phyloP scores from a whole-genome alignment of 164 flowering plant genomes.

The Piper longum region DNA sequence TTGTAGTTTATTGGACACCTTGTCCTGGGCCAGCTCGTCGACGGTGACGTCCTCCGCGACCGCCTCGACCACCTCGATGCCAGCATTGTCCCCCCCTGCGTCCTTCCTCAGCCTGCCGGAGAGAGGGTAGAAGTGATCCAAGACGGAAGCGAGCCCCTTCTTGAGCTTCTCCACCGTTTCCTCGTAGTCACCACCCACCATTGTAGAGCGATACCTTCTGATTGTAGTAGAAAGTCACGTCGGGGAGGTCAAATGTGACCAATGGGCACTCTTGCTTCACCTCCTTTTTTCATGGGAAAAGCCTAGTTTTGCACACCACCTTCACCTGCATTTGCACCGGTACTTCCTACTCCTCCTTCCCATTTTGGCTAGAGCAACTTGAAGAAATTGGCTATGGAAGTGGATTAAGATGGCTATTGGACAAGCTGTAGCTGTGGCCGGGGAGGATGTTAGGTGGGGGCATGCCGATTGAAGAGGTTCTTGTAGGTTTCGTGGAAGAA shows the following conservation, averaged over 20 bases:
- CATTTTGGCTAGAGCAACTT: not conserved
- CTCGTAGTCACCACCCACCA: constrained; percentile 28
- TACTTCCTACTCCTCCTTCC: constrained; percentile 2
- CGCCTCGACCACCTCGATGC: constrained; percentile 64
- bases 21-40: constrained; percentile 47
- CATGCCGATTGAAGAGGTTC: not conserved
- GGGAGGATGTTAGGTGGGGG: not conserved
- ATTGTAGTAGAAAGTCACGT: constrained; percentile 81
- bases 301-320: constrained; percentile 21
- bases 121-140: constrained; percentile 64
- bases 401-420: not conserved
- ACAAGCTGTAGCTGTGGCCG: not conserved
- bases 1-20: constrained; percentile 34
- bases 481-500: not conserved
- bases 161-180: constrained; percentile 45
- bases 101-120: constrained; percentile 71
- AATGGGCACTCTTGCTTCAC: constrained; percentile 54
- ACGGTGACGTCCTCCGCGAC: constrained; percentile 31
- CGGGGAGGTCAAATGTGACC: constrained; percentile 88
- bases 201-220: constrained; percentile 72
- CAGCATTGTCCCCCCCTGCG: constrained; percentile 69
- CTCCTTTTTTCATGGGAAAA: constrained; percentile 36
- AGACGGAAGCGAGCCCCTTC: constrained; percentile 43
- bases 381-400: not conserved
- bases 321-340: constrained; percentile 39